Base-by-base conservation (phyloP, 768 basidiomycete species). In the Boletus insuetus region DNA sequence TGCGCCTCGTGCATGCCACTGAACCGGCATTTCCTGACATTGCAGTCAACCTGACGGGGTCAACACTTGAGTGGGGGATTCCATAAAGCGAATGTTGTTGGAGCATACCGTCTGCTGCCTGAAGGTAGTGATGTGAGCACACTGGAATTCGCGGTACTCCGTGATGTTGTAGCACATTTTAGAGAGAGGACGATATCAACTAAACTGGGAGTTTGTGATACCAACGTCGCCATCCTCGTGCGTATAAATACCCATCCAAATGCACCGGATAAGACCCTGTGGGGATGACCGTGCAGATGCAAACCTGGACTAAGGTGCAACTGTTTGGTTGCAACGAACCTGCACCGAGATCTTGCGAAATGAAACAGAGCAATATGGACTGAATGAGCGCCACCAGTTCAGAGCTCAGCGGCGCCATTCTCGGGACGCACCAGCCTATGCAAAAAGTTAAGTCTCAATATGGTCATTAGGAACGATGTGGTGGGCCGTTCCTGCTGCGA, bases 41-140 rank as follows among this genome's bases (percentile, higher is more conserved):
- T 73, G 58, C 82, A 84, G 57, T 83, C 83, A 16, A 84, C 69
- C 82, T 84, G 50, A 12, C 45, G 45, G 14, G 17, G 31, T 46
- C 17, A 49, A 43, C 49, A 6, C 40, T 41, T 51, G 41, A 22
- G 24, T 41, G 32, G 6, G 17, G 29, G 19, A n/a, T 19, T 31
- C 20, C 24, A 26, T 39, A 34, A 40, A 31, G 32, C 16, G 32
- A 45, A 32, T 29, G 37, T 16, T 6, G 51, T 13, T 51, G 46
- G 47, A 20, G 22, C 68, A 26, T 64, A 77, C 78, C 65, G 47
- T 72, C 49, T 77, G 74, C 13, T 65, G 64, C 57, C 62, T 73
- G 35, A 62, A 57, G 12, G 71, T 3, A 9, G 58, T 31, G 6
- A 58, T 58, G 54, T 80, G 75, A 14, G 53, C 16, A 56, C 79